Evolutionary conservation across 805 yeast genomes (phyloP).

Genomic region (Barnettozyma botsteinii): DNA sequence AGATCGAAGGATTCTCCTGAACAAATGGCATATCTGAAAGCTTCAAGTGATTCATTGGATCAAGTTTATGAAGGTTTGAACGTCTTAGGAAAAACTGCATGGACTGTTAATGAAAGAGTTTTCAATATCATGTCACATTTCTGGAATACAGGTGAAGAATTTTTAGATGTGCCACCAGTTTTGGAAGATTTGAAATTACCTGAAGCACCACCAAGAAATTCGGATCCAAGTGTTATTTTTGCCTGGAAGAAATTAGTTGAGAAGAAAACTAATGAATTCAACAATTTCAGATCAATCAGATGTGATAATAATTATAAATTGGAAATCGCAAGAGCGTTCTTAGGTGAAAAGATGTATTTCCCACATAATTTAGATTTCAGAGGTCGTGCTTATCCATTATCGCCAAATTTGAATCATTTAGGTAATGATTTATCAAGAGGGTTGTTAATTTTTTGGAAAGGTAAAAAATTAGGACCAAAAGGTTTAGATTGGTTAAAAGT

Average conservation of each 20-base stretch:
- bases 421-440: conserved; percentile 78
- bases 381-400: conserved; percentile 78
- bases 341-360: conserved; percentile 72
- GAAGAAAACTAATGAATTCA: conserved; percentile 50
- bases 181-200: conserved; percentile 44
- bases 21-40: conserved; percentile 80
- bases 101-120: conserved; percentile 81
- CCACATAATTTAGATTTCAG: conserved; percentile 80
- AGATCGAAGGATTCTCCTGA: conserved; percentile 84
- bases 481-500: conserved; percentile 74
- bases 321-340: conserved; percentile 90
- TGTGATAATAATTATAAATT: conserved; percentile 91
- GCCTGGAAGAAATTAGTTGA: conserved; percentile 64
- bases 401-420: conserved; percentile 76
- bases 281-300: conserved; percentile 74
- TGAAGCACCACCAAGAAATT: conserved; percentile 51
- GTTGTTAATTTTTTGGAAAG: conserved; percentile 69
- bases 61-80: conserved; percentile 75
- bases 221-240: conserved; percentile 66
- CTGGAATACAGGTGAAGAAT: conserved; percentile 82
- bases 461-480: conserved; percentile 54
- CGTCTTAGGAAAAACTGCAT: conserved; percentile 79
- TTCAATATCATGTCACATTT: conserved; percentile 64
- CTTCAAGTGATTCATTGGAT: conserved; percentile 69
- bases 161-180: conserved; percentile 67